Evolutionary conservation across 2,329 filamentous ascomycete genomes (phyloP), one percentile per base, ranked within the genome.

Genomic region (Chaetomium olivaceum): DNA sequence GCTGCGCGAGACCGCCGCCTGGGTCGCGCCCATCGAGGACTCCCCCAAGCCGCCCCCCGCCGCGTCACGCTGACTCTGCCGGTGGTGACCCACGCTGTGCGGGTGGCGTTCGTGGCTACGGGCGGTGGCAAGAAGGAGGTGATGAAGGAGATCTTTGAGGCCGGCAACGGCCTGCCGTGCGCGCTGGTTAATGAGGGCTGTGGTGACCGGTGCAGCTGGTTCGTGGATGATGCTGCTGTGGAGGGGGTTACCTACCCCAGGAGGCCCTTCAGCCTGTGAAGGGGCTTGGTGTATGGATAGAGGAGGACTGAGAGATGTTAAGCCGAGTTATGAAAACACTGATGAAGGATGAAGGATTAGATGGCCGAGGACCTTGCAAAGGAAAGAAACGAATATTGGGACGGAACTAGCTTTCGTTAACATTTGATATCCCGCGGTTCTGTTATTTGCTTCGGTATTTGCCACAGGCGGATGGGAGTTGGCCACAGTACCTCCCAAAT

Each of bases 21-120:
- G 95, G 95, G 92, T 98, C 52, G 90, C 93, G 16, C 87, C 92
- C 55, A 96, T 97, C 75, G 88, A 90, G 74, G 92, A 98, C 81
- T 96, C 92, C 52, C 95, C 95, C 59, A 99, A 99, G 85, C 94
- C 94, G 48, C 95, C 95, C 55, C 86, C 92, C 89, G 87, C 79
- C 88, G 95, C 73, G 96, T 99, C 77, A 98, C 95, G 2, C 85
- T 99, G 63, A 96, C 91, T 25, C 81, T 99, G 67, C 94, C 93
- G 19, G 95, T 99, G 52, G 90, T 97, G 62, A 91, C 89, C 46
- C 93, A 97, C 77, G 91, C 90, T 48, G 83, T 93, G 68, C 91
- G 89, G 79, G 89, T 98, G 71, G 94, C 89, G 55, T 99, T 98
- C 75, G 89, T 99, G 51, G 93, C 93, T 14, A 97, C 93, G 1